Percentiles rank a stretch among this genome's conserved stretches.
These are phyloP conservation scores for Sarocladium brachiariae DNA, from an alignment of 2,329 filamentous ascomycete genomes.

Conservation along the genomic window DNA sequence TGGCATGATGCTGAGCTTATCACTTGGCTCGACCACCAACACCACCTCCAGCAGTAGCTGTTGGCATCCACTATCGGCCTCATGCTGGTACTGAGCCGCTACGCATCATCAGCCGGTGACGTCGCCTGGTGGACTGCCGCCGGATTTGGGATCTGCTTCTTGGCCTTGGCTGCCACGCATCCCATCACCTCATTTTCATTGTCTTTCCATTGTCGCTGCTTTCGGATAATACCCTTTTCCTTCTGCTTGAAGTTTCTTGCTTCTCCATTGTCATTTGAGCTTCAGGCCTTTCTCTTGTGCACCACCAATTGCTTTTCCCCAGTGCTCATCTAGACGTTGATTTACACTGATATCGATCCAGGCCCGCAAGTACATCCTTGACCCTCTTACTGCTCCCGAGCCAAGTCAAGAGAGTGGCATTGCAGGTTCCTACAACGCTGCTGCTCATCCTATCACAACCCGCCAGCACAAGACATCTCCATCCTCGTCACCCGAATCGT, in stretches of 20 bases:
- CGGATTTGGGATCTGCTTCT: not conserved
- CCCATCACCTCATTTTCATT: constrained; percentile 3
- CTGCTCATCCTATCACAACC: constrained; percentile 31
- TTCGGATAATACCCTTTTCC: not conserved
- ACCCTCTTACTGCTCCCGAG: constrained; percentile 61
- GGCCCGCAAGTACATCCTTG: constrained; percentile 61
- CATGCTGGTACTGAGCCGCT: too few species aligned
- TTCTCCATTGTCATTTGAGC: too few species aligned
- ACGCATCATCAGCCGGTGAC: constrained; percentile 4
- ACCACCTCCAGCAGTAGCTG: too few species aligned
- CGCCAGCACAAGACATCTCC: not conserved
- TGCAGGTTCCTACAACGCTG: constrained; percentile 17
- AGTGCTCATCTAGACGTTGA: not conserved
- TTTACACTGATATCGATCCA: constrained; percentile 25
- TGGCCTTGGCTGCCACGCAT: not conserved
- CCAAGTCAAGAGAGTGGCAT: constrained; percentile 49
- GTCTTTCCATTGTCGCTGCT: not conserved
- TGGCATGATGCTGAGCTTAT: too few species aligned
- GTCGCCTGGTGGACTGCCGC: not conserved
- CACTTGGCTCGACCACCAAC: too few species aligned
- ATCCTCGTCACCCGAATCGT: not conserved
- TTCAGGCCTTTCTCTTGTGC: too few species aligned
- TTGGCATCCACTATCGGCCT: too few species aligned
- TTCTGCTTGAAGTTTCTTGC: not conserved
- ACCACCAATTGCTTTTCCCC: not conserved